phyloP scores from a whole-genome alignment of 352 stramenopile genomes.

The Aphanomyces invadans region DNA sequence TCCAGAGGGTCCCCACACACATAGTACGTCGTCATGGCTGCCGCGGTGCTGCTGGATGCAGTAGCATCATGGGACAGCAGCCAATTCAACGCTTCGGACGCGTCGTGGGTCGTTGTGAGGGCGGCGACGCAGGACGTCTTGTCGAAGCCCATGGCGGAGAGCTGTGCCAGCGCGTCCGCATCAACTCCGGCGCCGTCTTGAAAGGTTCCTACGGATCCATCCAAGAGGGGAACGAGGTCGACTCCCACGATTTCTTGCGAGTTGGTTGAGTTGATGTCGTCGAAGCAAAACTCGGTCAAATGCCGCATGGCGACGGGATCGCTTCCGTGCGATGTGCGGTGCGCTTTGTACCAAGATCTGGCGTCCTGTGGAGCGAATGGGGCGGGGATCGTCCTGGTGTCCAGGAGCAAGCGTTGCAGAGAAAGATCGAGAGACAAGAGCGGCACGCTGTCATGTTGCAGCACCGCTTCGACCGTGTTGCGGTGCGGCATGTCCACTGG shows the following conservation, averaged over 20 bases:
- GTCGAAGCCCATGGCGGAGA: conserved; percentile 63
- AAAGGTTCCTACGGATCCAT: conserved; percentile 43
- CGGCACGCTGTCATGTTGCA: neutral
- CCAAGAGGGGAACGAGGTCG: conserved; percentile 46
- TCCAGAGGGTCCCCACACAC: conserved; percentile 5
- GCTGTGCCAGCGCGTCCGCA: conserved; percentile 34
- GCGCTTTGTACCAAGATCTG: conserved; percentile 36
- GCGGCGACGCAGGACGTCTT: conserved; percentile 38
- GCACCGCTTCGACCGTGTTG: neutral
- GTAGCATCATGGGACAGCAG: too few relatives aligned
- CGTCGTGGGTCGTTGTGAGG: conserved; percentile 30
- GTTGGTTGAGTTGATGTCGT: conserved; percentile 26
- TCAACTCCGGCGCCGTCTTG: conserved; percentile 27
- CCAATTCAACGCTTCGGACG: conserved; percentile 59
- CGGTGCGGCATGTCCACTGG: neutral
- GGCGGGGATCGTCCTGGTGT: conserved; percentile 34
- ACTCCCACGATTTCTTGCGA: conserved; percentile 39
- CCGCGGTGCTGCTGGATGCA: too few relatives aligned
- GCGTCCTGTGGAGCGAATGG: conserved; percentile 36
- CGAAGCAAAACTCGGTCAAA: conserved; percentile 45
- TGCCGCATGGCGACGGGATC: conserved; percentile 33
- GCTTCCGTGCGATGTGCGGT: conserved; percentile 36
- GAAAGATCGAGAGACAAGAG: neutral
- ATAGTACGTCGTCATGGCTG: neutral
- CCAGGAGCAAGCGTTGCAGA: conserved; percentile 34